Evolutionary conservation across 768 basidiomycete genomes (phyloP).

Genomic region (Rhizopogon vulgaris): DNA sequence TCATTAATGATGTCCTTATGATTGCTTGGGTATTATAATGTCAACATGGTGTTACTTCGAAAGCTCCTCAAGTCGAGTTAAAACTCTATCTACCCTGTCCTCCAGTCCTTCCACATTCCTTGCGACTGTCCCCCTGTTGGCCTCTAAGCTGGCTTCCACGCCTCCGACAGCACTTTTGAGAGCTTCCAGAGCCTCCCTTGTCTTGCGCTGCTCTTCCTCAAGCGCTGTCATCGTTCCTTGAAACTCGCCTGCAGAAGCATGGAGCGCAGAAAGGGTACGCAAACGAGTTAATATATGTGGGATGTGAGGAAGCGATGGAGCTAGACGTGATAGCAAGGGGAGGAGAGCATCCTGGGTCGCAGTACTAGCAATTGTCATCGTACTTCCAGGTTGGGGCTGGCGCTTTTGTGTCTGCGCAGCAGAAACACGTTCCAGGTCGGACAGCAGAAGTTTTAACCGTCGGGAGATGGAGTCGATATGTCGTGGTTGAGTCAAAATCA

Average conservation of each 20-base stretch:
- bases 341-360: conserved; percentile 53
- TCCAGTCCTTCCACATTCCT: conserved; percentile 73
- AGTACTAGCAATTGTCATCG: conserved; percentile 4
- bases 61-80: conserved; percentile 36
- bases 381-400: conserved; percentile 11
- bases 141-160: conserved; percentile 71
- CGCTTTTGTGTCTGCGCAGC: conserved; percentile 26
- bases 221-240: conserved; percentile 57
- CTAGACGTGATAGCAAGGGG: conserved; percentile 63
- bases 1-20: conserved; percentile 3
- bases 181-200: conserved; percentile 58
- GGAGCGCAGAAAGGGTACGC: conserved; percentile 75
- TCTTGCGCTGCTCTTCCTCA: conserved; percentile 66
- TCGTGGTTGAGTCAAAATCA: conserved; percentile 87
- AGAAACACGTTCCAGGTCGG: conserved; percentile 85
- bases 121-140: conserved; percentile 64
- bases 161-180: conserved; percentile 60
- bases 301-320: conserved; percentile 71
- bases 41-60: conserved; percentile 6
- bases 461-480: conserved; percentile 95
- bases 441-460: conserved; percentile 84
- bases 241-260: conserved; percentile 78
- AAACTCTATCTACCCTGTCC: conserved; percentile 42
- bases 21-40: not conserved
- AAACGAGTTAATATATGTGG: conserved; percentile 88